These are phyloP conservation scores for Leptodermis oblonga DNA, from an alignment of 257 asterid genomes.

Conservation along the genomic window DNA sequence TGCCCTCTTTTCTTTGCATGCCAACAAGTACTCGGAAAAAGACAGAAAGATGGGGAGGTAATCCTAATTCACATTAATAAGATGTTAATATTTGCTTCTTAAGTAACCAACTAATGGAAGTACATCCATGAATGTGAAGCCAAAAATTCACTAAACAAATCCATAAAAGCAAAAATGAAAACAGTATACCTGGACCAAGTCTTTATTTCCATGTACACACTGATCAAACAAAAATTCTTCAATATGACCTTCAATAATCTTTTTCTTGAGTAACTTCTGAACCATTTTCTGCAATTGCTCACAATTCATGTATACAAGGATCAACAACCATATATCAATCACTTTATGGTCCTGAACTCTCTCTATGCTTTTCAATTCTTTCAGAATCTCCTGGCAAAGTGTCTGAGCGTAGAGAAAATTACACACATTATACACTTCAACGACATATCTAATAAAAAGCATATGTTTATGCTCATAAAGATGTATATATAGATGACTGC, in stretches of 20 bases:
- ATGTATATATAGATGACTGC: no score
- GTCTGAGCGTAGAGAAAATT: conserved; percentile 31
- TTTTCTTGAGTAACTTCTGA: conserved; percentile 69
- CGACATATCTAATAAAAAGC: neutral
- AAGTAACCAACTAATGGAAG: neutral
- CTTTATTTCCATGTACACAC: conserved; percentile 60
- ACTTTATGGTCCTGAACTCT: conserved; percentile 64
- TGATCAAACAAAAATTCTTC: conserved; percentile 63
- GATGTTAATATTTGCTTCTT: conserved; percentile 13
- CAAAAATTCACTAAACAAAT: neutral
- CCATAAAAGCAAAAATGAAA: neutral
- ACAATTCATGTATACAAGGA: conserved; percentile 50
- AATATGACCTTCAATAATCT: conserved; percentile 66
- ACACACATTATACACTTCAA: neutral
- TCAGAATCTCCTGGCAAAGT: conserved; percentile 70
- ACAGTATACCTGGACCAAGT: conserved; percentile 58
- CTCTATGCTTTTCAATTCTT: conserved; percentile 67
- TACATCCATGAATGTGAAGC: neutral
- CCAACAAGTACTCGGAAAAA: conserved; percentile 61
- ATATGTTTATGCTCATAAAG: neutral
- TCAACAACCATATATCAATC: conserved; percentile 76
- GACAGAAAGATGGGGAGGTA: conserved; percentile 65
- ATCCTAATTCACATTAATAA: conserved; percentile 46
- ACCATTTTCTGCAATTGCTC: conserved; percentile 67
- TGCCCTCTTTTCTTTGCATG: conserved; percentile 73